Base-by-base conservation (phyloP, 306 rosid genomes). In the Hippophae tibetana region DNA sequence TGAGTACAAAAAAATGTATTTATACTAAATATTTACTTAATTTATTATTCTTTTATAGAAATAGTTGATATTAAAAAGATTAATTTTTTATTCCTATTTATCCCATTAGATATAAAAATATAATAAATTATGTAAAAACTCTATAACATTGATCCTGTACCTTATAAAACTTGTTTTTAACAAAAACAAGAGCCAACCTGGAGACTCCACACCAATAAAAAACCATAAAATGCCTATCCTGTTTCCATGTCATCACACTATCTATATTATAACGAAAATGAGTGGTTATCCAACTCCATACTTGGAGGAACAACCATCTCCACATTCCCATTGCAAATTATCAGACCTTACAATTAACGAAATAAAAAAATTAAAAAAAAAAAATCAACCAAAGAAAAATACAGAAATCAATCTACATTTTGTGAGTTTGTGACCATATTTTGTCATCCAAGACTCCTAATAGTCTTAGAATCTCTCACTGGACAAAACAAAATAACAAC, bases 201-300 rank as follows among this genome's bases (percentile, higher is more conserved):
- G 54, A 43, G 26, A 42, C 57, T 44, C 41, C 31, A 10, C 10
- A 10, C 54, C 67, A 53, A 70, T 68, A 76, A 79, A 72, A 78
- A 70, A 72, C 80, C 79, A 66, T 76, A 46, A 70, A 78, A 72
- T 72, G 66, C 74, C 72, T 78, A 82, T 87, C 89, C 69, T 61
- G 38, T 42, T 7, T 72, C 86, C 82, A 70, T 13, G 76, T 77
- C 76, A 84, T 56, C 81, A 78, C 82, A 69, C 76, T 83, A 87
- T 87, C 96, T 58, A 54, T 5, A 78, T 65, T 68, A 54, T 69
- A 55, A 12, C 62, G 41, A 42, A 45, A 87, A 65, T 9, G 80
- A 70, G 79, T 80, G 94, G 89, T 72, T 62, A 18, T 72, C 71
- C 82, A 64, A 18, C 73, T 56, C 59, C 61, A 55, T 64, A 67